Conservation (phyloP, 2,329 filamentous ascomycete species). For the Lachnellula suecica region DNA sequence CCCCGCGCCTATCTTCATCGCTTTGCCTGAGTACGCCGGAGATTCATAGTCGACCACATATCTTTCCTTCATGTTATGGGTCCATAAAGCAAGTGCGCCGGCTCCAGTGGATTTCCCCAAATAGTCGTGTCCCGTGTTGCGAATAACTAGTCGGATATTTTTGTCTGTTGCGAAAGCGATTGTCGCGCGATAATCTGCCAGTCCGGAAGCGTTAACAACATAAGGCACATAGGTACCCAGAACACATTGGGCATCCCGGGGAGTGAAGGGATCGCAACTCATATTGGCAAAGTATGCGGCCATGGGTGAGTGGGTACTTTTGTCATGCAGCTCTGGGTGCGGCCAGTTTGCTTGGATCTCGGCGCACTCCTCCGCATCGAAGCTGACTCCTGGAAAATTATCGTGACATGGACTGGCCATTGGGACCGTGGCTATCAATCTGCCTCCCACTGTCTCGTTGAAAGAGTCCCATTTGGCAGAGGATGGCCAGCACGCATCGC, state of each 20-base stretch:
- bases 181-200: slow-evolving; percentile 26
- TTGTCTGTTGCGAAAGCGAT: slow-evolving; percentile 35
- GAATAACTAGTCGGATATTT: slow-evolving; percentile 44
- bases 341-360: slow-evolving; percentile 9
- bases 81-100: slow-evolving; percentile 56
- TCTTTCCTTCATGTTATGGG: slow-evolving; percentile 49
- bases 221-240: slow-evolving; percentile 22
- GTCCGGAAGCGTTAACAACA: slow-evolving; percentile 22
- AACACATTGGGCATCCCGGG: slow-evolving; percentile 37
- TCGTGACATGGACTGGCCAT: slow-evolving; percentile 16
- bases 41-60: slow-evolving; percentile 38
- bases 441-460: slow-evolving; percentile 17
- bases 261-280: slow-evolving; percentile 26
- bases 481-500: slow-evolving; percentile 17
- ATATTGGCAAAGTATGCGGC: slow-evolving; percentile 37
- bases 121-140: slow-evolving; percentile 56
- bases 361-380: slow-evolving; percentile 10
- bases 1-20: slow-evolving; percentile 53
- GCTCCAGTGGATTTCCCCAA: slow-evolving; percentile 59
- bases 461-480: slow-evolving; percentile 12
- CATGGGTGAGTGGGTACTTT: slow-evolving; percentile 32
- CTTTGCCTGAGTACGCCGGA: slow-evolving; percentile 45
- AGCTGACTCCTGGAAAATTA: background rate
- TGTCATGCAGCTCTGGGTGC: slow-evolving; percentile 7
- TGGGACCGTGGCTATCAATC: slow-evolving; percentile 15